These are phyloP conservation scores for Aspergillus cavernicola DNA, from an alignment of 495 filamentous ascomycete species.

Conservation along the genomic window DNA sequence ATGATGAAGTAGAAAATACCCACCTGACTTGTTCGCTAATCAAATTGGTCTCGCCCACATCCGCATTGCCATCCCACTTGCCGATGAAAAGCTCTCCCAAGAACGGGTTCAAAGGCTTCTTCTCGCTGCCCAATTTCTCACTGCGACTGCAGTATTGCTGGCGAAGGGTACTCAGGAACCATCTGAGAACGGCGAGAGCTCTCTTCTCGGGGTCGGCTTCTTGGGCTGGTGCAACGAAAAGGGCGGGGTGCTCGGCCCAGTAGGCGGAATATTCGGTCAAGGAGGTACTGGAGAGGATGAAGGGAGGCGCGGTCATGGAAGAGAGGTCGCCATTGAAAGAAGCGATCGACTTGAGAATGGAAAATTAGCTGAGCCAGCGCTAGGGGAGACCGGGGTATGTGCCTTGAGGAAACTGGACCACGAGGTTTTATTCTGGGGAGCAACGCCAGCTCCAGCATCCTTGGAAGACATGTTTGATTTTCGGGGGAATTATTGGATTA, in stretches of 20 bases:
- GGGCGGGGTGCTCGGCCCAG: conserved; percentile 88
- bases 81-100: conserved; percentile 89
- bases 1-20: conserved; percentile 7
- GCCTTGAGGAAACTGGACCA: conserved; percentile 55
- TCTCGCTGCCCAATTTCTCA: conserved; percentile 90
- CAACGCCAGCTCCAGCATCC: conserved; percentile 32
- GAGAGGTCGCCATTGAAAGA: conserved; percentile 96
- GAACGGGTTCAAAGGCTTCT: conserved; percentile 94
- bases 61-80: conserved; percentile 71
- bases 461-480: conserved; percentile 32
- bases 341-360: conserved; percentile 74
- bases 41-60: conserved; percentile 64
- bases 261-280: conserved; percentile 94
- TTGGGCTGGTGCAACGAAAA: conserved; percentile 81
- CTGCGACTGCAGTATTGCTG: conserved; percentile 90
- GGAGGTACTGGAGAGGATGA: conserved; percentile 89
- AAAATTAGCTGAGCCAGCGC: neutral
- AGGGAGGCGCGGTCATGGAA: conserved; percentile 89
- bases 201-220: conserved; percentile 81
- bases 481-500: neutral
- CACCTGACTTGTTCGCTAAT: conserved; percentile 82
- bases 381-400: conserved; percentile 8
- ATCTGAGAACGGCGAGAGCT: conserved; percentile 84
- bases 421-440: conserved; percentile 45
- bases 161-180: conserved; percentile 95